Evolutionary conservation across 2,329 filamentous ascomycete species (phyloP).

Genomic region (Corynespora cassiicola): DNA sequence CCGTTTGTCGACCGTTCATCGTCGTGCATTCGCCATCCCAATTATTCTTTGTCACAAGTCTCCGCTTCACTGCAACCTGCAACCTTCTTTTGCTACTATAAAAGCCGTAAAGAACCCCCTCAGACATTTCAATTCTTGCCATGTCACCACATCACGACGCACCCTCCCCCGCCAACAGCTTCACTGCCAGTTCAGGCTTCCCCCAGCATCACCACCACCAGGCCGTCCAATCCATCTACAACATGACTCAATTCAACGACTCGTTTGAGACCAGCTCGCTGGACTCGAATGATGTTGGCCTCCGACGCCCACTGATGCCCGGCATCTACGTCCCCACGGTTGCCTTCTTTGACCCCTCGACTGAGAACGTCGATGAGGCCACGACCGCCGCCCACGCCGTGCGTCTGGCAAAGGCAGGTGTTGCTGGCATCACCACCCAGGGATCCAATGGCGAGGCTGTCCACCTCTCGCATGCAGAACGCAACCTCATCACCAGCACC

Average conservation of each 20-base stretch:
- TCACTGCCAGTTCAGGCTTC: slow-evolving; percentile 31
- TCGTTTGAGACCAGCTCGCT: slow-evolving; percentile 46
- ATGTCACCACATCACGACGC: slow-evolving; percentile 51
- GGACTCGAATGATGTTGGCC: slow-evolving; percentile 39
- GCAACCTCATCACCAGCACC: slow-evolving; percentile 70
- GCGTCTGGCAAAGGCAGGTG: slow-evolving; percentile 73
- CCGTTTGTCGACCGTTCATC: slow-evolving; percentile 27
- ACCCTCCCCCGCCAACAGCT: slow-evolving; percentile 43
- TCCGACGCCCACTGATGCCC: slow-evolving; percentile 44
- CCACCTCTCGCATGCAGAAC: slow-evolving; percentile 74
- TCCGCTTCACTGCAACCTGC: slow-evolving; percentile 26
- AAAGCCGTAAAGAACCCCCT: slow-evolving; percentile 23
- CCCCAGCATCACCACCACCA: slow-evolving; percentile 33
- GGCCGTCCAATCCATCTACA: slow-evolving; percentile 43
- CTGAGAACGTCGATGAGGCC: slow-evolving; percentile 50
- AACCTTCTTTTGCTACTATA: slow-evolving; percentile 37
- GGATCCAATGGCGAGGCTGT: slow-evolving; percentile 86
- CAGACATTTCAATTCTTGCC: slow-evolving; percentile 16
- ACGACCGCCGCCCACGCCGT: slow-evolving; percentile 59
- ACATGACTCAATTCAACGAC: slow-evolving; percentile 42
- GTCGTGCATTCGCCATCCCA: slow-evolving; percentile 22
- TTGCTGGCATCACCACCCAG: slow-evolving; percentile 77
- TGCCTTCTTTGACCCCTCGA: slow-evolving; percentile 50
- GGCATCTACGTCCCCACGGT: slow-evolving; percentile 54
- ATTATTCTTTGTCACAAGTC: slow-evolving; percentile 43